These are phyloP conservation scores for Podila epigama DNA, from an alignment of 192 early-diverging fungal species.

Conservation along the genomic window DNA sequence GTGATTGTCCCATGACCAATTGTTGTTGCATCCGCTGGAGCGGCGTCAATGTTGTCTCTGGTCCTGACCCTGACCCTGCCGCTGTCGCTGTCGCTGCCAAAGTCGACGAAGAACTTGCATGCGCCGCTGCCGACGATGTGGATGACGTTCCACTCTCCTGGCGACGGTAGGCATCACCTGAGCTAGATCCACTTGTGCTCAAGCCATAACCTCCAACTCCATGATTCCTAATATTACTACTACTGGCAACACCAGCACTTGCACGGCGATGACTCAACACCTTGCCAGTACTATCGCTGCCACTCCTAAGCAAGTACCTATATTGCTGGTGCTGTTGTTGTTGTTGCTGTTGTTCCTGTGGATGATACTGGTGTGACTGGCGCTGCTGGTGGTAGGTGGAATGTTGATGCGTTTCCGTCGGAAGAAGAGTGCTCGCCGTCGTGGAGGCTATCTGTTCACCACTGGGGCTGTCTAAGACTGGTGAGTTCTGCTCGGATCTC, in stretches of 20 bases:
- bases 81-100: background rate
- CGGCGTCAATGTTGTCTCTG: conserved; percentile 25
- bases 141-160: background rate
- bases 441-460: too few relatives aligned
- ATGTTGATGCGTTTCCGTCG: too few relatives aligned
- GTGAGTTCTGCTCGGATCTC: conserved; percentile 41
- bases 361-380: background rate
- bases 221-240: background rate
- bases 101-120: too few relatives aligned
- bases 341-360: background rate
- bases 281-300: conserved; percentile 28
- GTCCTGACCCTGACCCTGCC: background rate
- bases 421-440: too few relatives aligned
- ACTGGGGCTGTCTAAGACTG: conserved; percentile 9
- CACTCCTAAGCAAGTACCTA: conserved; percentile 22
- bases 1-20: conserved; percentile 12
- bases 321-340: conserved; percentile 4
- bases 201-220: background rate
- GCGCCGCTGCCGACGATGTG: background rate
- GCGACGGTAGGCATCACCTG: background rate
- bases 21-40: conserved; percentile 42
- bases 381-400: too few relatives aligned
- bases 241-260: background rate
- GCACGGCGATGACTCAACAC: background rate
- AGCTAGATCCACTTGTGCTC: background rate